These are phyloP conservation scores for Scedosporium minutisporum DNA, from an alignment of 2,329 filamentous ascomycete species.

Conservation along the genomic window DNA sequence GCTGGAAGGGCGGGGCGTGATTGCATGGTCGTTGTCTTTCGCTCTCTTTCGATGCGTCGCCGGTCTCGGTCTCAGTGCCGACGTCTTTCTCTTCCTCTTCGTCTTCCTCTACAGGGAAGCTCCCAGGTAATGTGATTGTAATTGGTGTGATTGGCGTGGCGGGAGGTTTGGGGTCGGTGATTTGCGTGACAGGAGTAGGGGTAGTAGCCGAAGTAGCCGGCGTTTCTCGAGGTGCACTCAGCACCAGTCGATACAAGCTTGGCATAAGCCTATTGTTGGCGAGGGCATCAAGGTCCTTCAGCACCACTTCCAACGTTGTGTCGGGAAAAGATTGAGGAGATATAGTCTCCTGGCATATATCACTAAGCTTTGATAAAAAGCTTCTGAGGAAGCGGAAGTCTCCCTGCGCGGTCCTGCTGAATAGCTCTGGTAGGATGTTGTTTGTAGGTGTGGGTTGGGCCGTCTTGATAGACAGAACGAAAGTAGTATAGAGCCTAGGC, in stretches of 20 bases:
- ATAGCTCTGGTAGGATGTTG: background rate
- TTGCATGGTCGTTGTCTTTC: too few species aligned
- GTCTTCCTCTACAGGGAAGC: background rate
- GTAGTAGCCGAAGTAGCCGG: background rate
- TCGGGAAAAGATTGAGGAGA: background rate
- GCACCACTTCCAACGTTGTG: background rate
- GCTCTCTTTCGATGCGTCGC: background rate
- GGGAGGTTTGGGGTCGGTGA: background rate
- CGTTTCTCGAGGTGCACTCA: background rate
- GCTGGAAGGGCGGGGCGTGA: background rate
- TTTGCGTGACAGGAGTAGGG: background rate
- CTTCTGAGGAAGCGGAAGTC: background rate
- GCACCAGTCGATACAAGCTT: background rate
- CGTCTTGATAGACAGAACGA: background rate
- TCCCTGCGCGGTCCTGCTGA: background rate
- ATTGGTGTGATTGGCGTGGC: background rate
- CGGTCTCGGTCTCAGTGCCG: background rate
- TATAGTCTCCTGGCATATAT: background rate
- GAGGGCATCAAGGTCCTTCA: conserved; percentile 1
- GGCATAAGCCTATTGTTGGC: background rate
- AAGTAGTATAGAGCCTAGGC: background rate
- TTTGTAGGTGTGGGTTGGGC: background rate
- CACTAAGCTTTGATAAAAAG: background rate
- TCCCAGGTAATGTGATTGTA: background rate
- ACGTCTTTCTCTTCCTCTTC: background rate